A percentile compares a stretch with the other conserved stretches of the same genome.
phyloP scores from a whole-genome alignment of 2,329 filamentous ascomycete species.

The Trichophyton equinum region DNA sequence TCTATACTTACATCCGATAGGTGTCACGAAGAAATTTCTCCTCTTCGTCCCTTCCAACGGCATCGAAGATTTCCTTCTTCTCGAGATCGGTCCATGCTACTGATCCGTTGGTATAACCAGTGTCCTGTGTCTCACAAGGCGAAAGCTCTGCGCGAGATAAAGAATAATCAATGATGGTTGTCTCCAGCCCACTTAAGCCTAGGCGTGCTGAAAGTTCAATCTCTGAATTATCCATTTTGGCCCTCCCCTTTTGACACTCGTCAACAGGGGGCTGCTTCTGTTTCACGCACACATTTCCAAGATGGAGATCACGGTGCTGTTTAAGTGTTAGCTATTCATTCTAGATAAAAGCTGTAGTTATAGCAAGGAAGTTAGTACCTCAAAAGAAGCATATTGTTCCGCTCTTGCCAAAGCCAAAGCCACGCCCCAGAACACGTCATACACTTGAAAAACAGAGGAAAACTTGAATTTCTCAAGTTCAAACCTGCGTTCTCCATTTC shows the following conservation, averaged over 20 bases:
- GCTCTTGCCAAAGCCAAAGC: constrained; percentile 48
- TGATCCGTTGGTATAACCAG: constrained; percentile 18
- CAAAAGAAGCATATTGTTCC: constrained; percentile 48
- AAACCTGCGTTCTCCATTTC: constrained; percentile 55
- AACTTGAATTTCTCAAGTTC: constrained; percentile 40
- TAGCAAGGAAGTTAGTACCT: constrained; percentile 25
- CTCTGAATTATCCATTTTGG: too few species aligned
- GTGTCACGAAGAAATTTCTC: constrained; percentile 30
- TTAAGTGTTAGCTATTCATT: constrained; percentile 1
- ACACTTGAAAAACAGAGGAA: constrained; percentile 38
- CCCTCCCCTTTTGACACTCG: neutral
- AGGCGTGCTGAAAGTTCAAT: constrained; percentile 27
- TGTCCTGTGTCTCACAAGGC: constrained; percentile 7
- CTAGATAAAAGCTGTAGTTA: constrained; percentile 9
- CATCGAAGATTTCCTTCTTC: constrained; percentile 33
- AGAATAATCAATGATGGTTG: constrained; percentile 57
- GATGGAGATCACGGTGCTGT: constrained; percentile 51
- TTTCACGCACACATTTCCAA: constrained; percentile 53
- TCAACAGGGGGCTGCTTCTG: constrained; percentile 16
- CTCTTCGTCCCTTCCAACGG: constrained; percentile 31
- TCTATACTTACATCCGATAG: constrained; percentile 28
- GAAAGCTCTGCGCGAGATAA: constrained; percentile 47
- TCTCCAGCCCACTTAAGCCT: constrained; percentile 44
- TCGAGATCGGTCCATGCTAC: constrained; percentile 32
- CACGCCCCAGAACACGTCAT: constrained; percentile 57